Evolutionary conservation across 768 basidiomycete species (phyloP).

Genomic region (Auriscalpium microsporum): DNA sequence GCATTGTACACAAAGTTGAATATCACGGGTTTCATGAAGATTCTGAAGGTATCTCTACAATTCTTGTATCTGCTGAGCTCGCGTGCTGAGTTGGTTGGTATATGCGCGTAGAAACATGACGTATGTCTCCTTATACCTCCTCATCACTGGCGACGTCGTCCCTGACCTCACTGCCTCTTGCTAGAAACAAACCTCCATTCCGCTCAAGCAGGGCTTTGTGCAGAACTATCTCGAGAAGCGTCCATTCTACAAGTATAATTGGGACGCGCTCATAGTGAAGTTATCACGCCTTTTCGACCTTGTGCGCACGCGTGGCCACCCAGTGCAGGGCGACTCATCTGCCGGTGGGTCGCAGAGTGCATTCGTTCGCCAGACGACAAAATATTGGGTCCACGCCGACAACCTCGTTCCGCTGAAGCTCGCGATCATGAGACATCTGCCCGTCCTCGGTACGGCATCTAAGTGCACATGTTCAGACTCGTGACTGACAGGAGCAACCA

Average conservation of each 20-base stretch:
- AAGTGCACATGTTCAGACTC: not conserved
- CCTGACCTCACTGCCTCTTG: not conserved
- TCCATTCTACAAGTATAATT: constrained; percentile 95
- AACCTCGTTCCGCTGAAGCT: constrained; percentile 91
- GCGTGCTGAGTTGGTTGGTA: not conserved
- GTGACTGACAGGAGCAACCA: constrained; percentile 4
- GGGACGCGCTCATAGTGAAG: constrained; percentile 94
- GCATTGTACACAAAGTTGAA: constrained; percentile 95
- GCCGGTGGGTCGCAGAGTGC: constrained; percentile 96
- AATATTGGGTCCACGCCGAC: constrained; percentile 98
- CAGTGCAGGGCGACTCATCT: constrained; percentile 85
- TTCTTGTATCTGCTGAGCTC: not conserved
- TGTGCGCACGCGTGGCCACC: constrained; percentile 91
- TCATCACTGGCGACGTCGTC: no score
- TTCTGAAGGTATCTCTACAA: constrained; percentile 61
- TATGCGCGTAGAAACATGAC: constrained; percentile 73
- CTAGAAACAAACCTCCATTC: constrained; percentile 86
- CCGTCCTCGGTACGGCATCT: constrained; percentile 70
- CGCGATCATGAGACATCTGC: constrained; percentile 84
- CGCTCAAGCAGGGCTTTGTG: constrained; percentile 81
- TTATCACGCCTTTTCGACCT: constrained; percentile 92
- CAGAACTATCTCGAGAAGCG: constrained; percentile 89
- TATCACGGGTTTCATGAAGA: constrained; percentile 98
- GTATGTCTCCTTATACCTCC: constrained; percentile 32
- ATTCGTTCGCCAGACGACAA: constrained; percentile 97